phyloP scores from a whole-genome alignment of 2,329 filamentous ascomycete genomes.

The Rhinocladiella similis region DNA sequence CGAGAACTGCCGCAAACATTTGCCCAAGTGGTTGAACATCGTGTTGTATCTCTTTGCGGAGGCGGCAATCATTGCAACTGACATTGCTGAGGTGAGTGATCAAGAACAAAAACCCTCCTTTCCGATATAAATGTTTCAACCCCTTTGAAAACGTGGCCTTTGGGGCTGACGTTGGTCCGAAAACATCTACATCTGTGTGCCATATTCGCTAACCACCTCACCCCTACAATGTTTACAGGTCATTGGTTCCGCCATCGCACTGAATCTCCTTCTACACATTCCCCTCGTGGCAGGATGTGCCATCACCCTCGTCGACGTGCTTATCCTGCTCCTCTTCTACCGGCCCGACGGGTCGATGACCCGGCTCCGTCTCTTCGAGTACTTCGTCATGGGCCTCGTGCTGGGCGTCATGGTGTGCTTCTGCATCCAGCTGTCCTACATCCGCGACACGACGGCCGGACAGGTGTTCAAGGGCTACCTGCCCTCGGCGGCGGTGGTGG shows the following conservation, averaged over 20 bases:
- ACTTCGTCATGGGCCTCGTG: conserved; percentile 55
- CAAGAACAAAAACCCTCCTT: no score
- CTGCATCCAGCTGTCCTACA: conserved; percentile 56
- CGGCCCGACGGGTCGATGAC: conserved; percentile 53
- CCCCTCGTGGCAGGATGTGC: conserved; percentile 58
- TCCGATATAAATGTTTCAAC: no score
- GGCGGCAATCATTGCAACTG: conserved; percentile 68
- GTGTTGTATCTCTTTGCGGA: conserved; percentile 64
- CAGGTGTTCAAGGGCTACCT: conserved; percentile 57
- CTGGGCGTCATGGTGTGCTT: conserved; percentile 59
- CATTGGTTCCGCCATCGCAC: conserved; percentile 57
- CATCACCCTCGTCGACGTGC: conserved; percentile 57
- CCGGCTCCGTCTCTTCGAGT: conserved; percentile 54
- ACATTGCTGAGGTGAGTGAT: conserved; percentile 62
- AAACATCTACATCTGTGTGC: no score
- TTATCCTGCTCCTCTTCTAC: conserved; percentile 59
- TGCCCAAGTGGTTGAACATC: conserved; percentile 66
- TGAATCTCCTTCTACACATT: conserved; percentile 55
- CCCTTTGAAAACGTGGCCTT: no score
- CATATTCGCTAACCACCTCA: no score
- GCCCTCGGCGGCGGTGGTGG: conserved; percentile 53
- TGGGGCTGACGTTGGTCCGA: no score
- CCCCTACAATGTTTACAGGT: conserved; percentile 39
- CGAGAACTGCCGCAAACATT: conserved; percentile 64
- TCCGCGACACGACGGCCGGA: conserved; percentile 50